Base-by-base conservation (phyloP, 495 filamentous ascomycete species). In the Hypoxylon perforatum region DNA sequence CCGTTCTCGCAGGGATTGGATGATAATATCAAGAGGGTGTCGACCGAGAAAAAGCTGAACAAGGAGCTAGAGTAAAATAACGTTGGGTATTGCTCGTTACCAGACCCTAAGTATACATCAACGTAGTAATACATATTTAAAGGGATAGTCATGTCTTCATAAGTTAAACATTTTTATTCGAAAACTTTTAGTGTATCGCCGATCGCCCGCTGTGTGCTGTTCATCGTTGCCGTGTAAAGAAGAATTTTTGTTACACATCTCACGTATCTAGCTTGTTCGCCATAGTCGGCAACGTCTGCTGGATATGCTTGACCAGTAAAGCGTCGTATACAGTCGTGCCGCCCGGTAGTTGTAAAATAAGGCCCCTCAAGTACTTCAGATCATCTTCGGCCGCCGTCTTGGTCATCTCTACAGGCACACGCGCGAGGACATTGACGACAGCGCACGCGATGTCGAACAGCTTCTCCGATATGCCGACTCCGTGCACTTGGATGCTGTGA, bases 401-500 rank as follows among this genome's bases (percentile, higher is more conserved):
- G 5, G 48, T 61, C 18, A 57, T 39, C 15, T 64, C 36, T 12
- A 72, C 49, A 3, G 75, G 73, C 1, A 74, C 66, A 0, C 67
- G 63, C 0, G 73, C 72, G 14, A 88, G 73, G 1, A 88, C 84
- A 70, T 87, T 84, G 0, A 83, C 76, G 53, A 87, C 83, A 0
- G 85, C 84, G 52, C 83, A 84, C 1, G 81, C 76, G 50, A 88
- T 77, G 55, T 87, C 85, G 48, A 88, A 84, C 1, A 88, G 71
- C 70, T 86, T 88, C 54, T 85, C 80, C 21, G 84, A 77, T 38
- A 90, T 87, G 22, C 85, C 85, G 51, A 84, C 85, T 0, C 87
- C 87, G 57, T 90, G 86, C 0, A 88, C 81, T 63, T 85, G 81
- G 12, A 89, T 84, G 39, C 81, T 82, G 5, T 80, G 78, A 5